Evolutionary conservation across 352 stramenopile species (phyloP).

Genomic region (Globisporangium nagaii): DNA sequence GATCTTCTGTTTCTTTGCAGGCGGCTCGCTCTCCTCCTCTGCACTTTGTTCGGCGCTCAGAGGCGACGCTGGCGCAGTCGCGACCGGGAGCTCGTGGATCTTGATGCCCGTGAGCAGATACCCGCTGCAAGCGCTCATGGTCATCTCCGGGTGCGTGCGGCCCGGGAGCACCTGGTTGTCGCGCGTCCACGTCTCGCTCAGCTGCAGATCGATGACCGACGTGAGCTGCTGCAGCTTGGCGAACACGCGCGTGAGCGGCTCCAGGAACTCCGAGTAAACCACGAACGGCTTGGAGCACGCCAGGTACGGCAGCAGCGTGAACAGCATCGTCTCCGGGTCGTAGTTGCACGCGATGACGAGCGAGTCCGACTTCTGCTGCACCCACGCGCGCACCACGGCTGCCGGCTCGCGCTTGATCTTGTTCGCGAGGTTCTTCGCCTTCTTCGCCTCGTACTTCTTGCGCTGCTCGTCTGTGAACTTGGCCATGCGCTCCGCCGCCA

Average conservation of each 20-base stretch:
- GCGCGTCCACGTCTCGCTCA: conserved; percentile 95
- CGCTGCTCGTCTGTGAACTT: conserved; percentile 77
- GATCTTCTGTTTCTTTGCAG: conserved; percentile 13
- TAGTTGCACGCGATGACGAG: conserved; percentile 91
- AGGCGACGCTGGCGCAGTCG: not conserved
- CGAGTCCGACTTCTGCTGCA: conserved; percentile 67
- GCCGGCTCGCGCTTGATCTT: conserved; percentile 79
- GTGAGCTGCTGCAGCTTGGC: conserved; percentile 85
- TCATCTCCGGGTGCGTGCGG: conserved; percentile 95
- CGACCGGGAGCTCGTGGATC: conserved; percentile 35
- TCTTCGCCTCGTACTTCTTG: conserved; percentile 75
- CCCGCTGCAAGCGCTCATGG: conserved; percentile 94
- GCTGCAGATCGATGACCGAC: conserved; percentile 89
- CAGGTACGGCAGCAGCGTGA: conserved; percentile 89
- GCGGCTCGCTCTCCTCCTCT: not conserved
- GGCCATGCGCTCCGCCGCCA: conserved; percentile 77
- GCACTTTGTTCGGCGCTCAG: too few species aligned
- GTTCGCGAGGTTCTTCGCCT: conserved; percentile 48
- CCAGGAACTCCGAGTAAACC: conserved; percentile 94
- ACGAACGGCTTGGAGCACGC: conserved; percentile 91
- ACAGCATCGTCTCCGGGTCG: conserved; percentile 82
- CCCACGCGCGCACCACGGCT: conserved; percentile 61
- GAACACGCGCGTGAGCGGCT: conserved; percentile 90
- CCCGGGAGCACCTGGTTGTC: conserved; percentile 93
- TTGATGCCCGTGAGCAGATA: conserved; percentile 95